Percentiles rank a stretch among this genome's conserved stretches.
Conservation (phyloP, 805 yeast species). For the Ogataea trehaloabstinens region DNA sequence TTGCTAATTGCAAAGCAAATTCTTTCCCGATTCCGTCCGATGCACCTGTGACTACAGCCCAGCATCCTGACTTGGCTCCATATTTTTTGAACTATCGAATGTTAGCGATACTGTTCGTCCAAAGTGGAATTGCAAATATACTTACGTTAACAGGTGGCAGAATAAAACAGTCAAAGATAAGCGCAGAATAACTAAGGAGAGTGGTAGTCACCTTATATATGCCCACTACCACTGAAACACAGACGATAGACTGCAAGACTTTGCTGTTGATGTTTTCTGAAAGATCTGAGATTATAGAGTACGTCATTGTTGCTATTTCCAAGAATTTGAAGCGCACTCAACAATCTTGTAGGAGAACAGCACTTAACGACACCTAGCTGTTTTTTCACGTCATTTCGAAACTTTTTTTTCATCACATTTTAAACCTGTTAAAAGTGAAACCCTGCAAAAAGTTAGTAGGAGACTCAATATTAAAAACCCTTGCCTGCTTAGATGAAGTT, state of each 20-base stretch:
- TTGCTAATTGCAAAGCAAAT: slow-evolving; percentile 81
- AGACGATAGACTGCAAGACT: slow-evolving; percentile 22
- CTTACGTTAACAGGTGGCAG: slow-evolving; percentile 51
- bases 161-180: slow-evolving; percentile 61
- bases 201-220: slow-evolving; percentile 53
- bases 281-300: background rate
- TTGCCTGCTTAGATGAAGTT: slow-evolving; percentile 38
- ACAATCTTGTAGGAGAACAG: too few relatives aligned
- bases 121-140: slow-evolving; percentile 5
- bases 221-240: slow-evolving; percentile 57
- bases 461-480: too few relatives aligned
- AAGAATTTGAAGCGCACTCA: too few relatives aligned
- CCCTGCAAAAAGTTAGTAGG: too few relatives aligned
- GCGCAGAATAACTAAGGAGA: slow-evolving; percentile 46
- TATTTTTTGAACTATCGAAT: slow-evolving; percentile 47
- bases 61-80: slow-evolving; percentile 71
- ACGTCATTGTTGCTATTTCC: background rate
- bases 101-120: background rate
- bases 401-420: too few relatives aligned
- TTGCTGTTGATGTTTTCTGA: slow-evolving; percentile 4
- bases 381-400: too few relatives aligned
- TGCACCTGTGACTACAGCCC: slow-evolving; percentile 98
- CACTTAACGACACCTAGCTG: too few relatives aligned
- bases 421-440: too few relatives aligned
- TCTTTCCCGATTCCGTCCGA: slow-evolving; percentile 98